A percentile compares a stretch with the other conserved stretches of the same genome.
Evolutionary conservation across 495 filamentous ascomycete species (phyloP).

Genomic region (Bathelium albidoporum): DNA sequence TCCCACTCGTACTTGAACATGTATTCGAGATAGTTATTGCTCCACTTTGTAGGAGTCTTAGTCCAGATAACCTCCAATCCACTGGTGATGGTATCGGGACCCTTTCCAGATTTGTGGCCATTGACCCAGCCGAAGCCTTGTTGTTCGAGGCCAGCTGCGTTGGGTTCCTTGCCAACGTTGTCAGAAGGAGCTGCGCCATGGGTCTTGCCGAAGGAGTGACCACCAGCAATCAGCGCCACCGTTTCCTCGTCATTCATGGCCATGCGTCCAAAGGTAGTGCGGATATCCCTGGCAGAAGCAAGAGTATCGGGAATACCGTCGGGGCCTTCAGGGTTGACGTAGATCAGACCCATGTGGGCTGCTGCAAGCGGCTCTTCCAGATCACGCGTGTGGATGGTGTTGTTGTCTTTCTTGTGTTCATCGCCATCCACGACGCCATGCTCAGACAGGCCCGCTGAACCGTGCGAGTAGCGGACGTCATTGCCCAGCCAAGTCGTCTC

Average conservation of each 20-base stretch:
- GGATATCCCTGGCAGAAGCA: slow-evolving; percentile 58
- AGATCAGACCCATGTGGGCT: slow-evolving; percentile 64
- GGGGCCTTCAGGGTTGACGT: slow-evolving; percentile 69
- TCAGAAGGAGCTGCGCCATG: slow-evolving; percentile 53
- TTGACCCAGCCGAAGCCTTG: slow-evolving; percentile 62
- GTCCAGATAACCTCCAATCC: slow-evolving; percentile 69
- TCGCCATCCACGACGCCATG: slow-evolving; percentile 39
- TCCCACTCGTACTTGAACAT: slow-evolving; percentile 72
- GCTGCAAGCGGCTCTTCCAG: slow-evolving; percentile 54
- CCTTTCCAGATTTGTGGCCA: slow-evolving; percentile 48
- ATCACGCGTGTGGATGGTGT: slow-evolving; percentile 48
- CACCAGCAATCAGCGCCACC: slow-evolving; percentile 62
- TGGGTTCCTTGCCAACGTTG: slow-evolving; percentile 53
- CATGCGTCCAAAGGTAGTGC: slow-evolving; percentile 61
- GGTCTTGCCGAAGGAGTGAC: slow-evolving; percentile 66
- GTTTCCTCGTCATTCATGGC: slow-evolving; percentile 73
- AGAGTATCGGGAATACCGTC: slow-evolving; percentile 56
- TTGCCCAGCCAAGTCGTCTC: slow-evolving; percentile 64
- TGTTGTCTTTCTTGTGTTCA: slow-evolving; percentile 37
- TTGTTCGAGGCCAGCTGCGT: slow-evolving; percentile 47
- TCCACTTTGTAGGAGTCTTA: slow-evolving; percentile 58
- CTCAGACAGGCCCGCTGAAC: slow-evolving; percentile 34
- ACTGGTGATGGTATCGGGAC: slow-evolving; percentile 57
- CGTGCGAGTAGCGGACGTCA: slow-evolving; percentile 50
- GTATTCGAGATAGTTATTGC: slow-evolving; percentile 57